phyloP scores from a whole-genome alignment of 768 basidiomycete species.

The Mycena vulgaris region DNA sequence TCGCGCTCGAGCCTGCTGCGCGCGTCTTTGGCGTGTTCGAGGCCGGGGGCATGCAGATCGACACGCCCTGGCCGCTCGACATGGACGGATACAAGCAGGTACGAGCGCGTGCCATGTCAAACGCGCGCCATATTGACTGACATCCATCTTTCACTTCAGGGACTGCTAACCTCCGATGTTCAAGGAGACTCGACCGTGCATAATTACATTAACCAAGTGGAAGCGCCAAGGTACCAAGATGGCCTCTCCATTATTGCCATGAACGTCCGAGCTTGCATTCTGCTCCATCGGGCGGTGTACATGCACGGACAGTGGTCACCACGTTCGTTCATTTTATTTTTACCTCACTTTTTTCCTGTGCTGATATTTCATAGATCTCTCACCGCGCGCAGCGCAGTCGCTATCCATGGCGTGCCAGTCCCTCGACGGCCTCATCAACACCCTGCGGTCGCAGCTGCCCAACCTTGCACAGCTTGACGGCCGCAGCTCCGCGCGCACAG shows the following conservation, averaged over 20 bases:
- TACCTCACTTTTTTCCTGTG: conserved; percentile 3
- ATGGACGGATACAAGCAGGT: conserved; percentile 57
- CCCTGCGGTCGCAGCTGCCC: conserved; percentile 54
- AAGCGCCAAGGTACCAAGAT: conserved; percentile 44
- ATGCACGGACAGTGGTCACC: conserved; percentile 65
- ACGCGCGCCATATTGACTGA: conserved; percentile 23
- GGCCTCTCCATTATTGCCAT: conserved; percentile 55
- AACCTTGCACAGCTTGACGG: conserved; percentile 49
- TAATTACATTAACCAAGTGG: conserved; percentile 60
- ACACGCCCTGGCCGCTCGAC: conserved; percentile 69
- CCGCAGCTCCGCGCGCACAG: conserved; percentile 54
- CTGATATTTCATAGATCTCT: conserved; percentile 51
- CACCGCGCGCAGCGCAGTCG: conserved; percentile 57
- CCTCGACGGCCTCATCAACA: conserved; percentile 62
- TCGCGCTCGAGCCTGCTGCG: conserved; percentile 66
- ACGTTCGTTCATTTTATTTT: conserved; percentile 47
- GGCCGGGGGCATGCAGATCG: conserved; percentile 64
- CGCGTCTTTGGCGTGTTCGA: conserved; percentile 71
- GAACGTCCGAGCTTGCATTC: conserved; percentile 68
- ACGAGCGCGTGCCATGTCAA: conserved; percentile 28
- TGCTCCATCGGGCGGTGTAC: conserved; percentile 72
- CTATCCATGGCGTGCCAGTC: conserved; percentile 62
- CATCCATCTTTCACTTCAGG: conserved; percentile 49
- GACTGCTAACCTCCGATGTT: conserved; percentile 59
- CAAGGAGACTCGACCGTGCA: conserved; percentile 65